phyloP scores from a whole-genome alignment of 257 asterid species.

The Fraxinus quadrangulata region DNA sequence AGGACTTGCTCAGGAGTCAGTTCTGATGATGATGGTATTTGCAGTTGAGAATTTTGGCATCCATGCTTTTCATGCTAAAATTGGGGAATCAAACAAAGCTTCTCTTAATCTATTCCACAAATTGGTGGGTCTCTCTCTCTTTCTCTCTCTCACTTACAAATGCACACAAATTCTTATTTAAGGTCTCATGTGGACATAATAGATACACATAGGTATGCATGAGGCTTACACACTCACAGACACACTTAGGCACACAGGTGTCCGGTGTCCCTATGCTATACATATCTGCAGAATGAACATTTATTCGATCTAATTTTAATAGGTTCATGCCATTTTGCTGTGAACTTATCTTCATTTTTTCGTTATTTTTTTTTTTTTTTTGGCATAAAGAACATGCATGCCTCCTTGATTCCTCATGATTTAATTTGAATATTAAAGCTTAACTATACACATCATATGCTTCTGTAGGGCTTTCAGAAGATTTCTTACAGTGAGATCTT shows the following conservation, averaged over 20 bases:
- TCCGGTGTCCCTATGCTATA: background rate
- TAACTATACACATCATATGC: constrained; percentile 14
- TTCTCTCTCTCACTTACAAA: background rate
- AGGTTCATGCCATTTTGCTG: background rate
- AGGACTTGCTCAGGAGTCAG: constrained; percentile 83
- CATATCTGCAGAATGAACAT: background rate
- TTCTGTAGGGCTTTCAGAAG: constrained; percentile 68
- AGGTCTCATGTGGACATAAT: background rate
- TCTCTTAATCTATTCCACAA: constrained; percentile 70
- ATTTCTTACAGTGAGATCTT: constrained; percentile 71
- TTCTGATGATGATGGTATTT: constrained; percentile 81
- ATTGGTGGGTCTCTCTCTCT: constrained; percentile 54
- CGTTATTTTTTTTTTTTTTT: background rate
- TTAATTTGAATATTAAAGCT: background rate
- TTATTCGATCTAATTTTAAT: background rate
- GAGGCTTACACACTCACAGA: background rate
- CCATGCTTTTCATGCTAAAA: constrained; percentile 62
- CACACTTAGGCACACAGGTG: background rate
- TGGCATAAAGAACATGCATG: background rate
- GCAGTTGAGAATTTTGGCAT: constrained; percentile 65
- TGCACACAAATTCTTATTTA: background rate
- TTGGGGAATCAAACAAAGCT: constrained; percentile 74
- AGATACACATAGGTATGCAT: background rate
- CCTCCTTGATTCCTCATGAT: background rate
- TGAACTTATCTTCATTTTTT: background rate